Conservation (phyloP, 352 stramenopile genomes). For the Phytophthora ramorum region DNA sequence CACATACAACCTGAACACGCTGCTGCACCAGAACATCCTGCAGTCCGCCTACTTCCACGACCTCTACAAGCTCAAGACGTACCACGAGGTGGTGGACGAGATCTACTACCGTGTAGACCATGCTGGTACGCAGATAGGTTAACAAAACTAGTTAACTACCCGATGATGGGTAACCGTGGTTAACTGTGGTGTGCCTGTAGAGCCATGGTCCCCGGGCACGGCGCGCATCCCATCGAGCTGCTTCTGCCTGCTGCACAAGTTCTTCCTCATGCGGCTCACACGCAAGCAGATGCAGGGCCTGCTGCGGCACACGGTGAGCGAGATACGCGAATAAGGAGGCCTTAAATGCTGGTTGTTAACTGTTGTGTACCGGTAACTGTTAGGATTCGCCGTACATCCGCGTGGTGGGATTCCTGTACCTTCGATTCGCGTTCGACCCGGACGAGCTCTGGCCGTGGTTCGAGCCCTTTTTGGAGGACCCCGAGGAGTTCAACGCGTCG, state of each 20-base stretch:
- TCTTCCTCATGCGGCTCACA: conserved; percentile 96
- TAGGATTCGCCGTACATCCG: conserved; percentile 97
- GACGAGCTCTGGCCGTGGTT: conserved; percentile 95
- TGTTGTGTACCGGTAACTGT: conserved; percentile 4
- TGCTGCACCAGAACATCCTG: conserved; percentile 96
- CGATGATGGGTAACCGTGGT: conserved; percentile 6
- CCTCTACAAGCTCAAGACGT: conserved; percentile 94
- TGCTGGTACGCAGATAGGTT: conserved; percentile 49
- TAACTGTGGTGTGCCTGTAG: conserved; percentile 58
- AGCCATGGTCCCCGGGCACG: conserved; percentile 93
- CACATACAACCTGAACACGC: conserved; percentile 97
- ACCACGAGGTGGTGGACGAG: conserved; percentile 96
- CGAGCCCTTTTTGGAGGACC: conserved; percentile 96
- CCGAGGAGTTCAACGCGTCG: conserved; percentile 92
- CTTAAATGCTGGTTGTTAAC: conserved; percentile 27
- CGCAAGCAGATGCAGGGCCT: conserved; percentile 96
- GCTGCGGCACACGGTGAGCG: conserved; percentile 85
- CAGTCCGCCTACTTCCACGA: conserved; percentile 96
- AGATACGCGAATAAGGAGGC: conserved; percentile 2
- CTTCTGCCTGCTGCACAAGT: conserved; percentile 98
- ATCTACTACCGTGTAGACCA: conserved; percentile 92
- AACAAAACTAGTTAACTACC: background rate
- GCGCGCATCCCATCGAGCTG: conserved; percentile 93
- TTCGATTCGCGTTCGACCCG: conserved; percentile 95
- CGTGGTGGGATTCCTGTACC: conserved; percentile 97